Evolutionary conservation across 2,329 filamentous ascomycete genomes (phyloP).

Genomic region (Penicillium freii): DNA sequence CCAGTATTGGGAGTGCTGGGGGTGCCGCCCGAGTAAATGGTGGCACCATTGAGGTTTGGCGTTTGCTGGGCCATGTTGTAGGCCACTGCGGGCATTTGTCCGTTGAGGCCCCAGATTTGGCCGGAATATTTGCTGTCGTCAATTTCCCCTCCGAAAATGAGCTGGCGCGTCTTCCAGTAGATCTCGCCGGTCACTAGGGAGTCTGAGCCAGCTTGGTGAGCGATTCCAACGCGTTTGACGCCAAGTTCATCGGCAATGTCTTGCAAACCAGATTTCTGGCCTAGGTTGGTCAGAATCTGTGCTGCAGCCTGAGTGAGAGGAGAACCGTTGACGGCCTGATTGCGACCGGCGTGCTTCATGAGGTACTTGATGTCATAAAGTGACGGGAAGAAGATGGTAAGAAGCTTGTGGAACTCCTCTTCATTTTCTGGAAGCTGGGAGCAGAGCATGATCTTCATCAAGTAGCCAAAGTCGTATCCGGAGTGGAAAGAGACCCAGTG

Average conservation of each 20-base stretch:
- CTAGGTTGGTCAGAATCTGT: conserved; percentile 78
- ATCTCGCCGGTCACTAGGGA: conserved; percentile 89
- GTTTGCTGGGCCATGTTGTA: conserved; percentile 51
- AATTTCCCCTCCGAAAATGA: conserved; percentile 81
- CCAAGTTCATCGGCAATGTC: conserved; percentile 92
- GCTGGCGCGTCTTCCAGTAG: conserved; percentile 88
- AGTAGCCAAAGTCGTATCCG: conserved; percentile 96
- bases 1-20: conserved; percentile 68
- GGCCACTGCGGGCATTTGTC: conserved; percentile 58
- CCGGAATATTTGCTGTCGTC: conserved; percentile 75
- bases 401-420: conserved; percentile 79
- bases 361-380: conserved; percentile 97
- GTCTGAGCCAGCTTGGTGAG: conserved; percentile 92
- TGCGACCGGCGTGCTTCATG: conserved; percentile 80
- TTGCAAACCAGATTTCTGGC: conserved; percentile 87
- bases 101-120: conserved; percentile 90
- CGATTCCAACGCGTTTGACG: conserved; percentile 80
- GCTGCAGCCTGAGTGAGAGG: conserved; percentile 63
- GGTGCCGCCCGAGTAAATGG: conserved; percentile 51
- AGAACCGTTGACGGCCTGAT: conserved; percentile 63
- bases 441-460: conserved; percentile 89
- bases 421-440: conserved; percentile 83
- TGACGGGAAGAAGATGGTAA: conserved; percentile 89
- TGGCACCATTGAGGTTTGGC: conserved; percentile 55
- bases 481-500: conserved; percentile 98